These are phyloP conservation scores for Coemansia sp. DNA, from an alignment of 192 early-diverging fungal genomes.

Conservation along the genomic window DNA sequence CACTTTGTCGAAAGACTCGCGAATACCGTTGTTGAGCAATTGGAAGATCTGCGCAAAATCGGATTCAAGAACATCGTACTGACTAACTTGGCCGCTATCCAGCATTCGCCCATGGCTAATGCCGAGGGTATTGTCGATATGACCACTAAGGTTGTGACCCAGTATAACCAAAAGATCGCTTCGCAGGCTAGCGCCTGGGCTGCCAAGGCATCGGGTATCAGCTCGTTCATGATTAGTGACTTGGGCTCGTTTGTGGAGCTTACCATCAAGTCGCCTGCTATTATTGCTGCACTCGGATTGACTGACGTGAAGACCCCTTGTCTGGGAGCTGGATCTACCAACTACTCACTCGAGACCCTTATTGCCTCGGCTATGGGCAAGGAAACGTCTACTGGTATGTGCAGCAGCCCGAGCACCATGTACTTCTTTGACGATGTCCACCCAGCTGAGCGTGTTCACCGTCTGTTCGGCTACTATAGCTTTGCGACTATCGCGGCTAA, in stretches of 20 bases:
- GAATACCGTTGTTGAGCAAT: not conserved
- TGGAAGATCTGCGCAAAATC: constrained; percentile 32
- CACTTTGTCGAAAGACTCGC: constrained; percentile 29
- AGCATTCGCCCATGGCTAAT: constrained; percentile 35
- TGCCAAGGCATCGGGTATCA: constrained; percentile 20
- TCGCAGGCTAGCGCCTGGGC: constrained; percentile 26
- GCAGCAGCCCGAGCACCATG: constrained; percentile 40
- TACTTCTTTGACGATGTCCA: constrained; percentile 53
- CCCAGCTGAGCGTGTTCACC: constrained; percentile 44
- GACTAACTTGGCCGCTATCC: constrained; percentile 33
- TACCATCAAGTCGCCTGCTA: constrained; percentile 19
- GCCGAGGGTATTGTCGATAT: constrained; percentile 12
- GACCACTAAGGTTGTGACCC: constrained; percentile 22
- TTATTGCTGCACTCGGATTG: constrained; percentile 28
- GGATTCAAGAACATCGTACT: constrained; percentile 48
- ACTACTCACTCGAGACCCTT: constrained; percentile 43
- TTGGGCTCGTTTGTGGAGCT: constrained; percentile 43
- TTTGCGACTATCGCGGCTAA: constrained; percentile 18
- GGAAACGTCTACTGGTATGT: constrained; percentile 21
- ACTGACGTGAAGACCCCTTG: constrained; percentile 38
- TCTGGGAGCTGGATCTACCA: constrained; percentile 25
- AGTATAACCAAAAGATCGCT: constrained; percentile 27
- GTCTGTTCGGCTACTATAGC: constrained; percentile 46
- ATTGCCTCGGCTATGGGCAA: constrained; percentile 29
- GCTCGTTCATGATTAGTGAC: constrained; percentile 21